These are phyloP conservation scores for Ogataea ramenticola DNA, from an alignment of 805 yeast species.

Conservation along the genomic window DNA sequence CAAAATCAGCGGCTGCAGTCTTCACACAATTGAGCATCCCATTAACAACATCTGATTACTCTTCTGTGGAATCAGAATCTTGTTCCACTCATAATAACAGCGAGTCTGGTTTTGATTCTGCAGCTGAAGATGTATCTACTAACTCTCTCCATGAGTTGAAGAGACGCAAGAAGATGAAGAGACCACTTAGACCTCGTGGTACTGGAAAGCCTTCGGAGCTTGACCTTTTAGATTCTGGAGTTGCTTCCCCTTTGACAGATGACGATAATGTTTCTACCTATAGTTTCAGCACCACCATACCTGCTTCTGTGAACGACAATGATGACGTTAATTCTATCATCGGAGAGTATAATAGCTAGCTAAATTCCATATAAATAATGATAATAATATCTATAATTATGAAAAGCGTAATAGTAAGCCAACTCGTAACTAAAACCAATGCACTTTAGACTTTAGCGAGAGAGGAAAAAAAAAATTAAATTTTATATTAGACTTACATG, in stretches of 20 bases:
- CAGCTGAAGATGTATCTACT: neutral
- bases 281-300: constrained; percentile 21
- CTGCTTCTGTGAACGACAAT: constrained; percentile 6
- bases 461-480: too few relatives aligned
- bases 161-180: neutral
- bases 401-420: too few relatives aligned
- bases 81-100: neutral
- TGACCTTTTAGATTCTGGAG: constrained; percentile 13
- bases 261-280: constrained; percentile 26
- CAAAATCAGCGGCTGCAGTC: neutral
- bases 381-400: too few relatives aligned
- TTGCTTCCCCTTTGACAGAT: constrained; percentile 23
- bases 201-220: neutral
- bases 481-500: too few relatives aligned
- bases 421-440: too few relatives aligned
- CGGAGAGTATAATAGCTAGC: neutral
- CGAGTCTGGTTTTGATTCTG: neutral
- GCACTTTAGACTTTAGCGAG: too few relatives aligned
- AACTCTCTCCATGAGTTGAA: neutral
- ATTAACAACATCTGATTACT: neutral
- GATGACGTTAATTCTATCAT: constrained; percentile 10
- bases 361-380: neutral
- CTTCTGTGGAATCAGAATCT: neutral
- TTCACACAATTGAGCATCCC: too few relatives aligned
- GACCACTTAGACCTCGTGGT: neutral